These are phyloP conservation scores for Komagataella ulmi DNA, from an alignment of 805 yeast species.

Conservation along the genomic window DNA sequence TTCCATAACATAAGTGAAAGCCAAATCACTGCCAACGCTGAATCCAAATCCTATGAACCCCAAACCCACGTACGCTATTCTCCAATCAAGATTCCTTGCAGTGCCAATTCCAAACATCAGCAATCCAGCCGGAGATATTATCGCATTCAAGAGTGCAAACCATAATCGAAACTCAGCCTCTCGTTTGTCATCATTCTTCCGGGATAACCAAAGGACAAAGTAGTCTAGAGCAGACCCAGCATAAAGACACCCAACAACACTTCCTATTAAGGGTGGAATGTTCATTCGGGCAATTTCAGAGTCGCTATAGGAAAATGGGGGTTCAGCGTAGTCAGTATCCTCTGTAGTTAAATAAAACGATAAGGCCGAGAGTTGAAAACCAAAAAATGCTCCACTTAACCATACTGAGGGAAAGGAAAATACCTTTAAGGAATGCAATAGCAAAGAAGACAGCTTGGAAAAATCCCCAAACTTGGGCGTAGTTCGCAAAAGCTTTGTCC, in stretches of 20 bases:
- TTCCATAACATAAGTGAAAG: conserved; percentile 55
- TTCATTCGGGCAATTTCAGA: conserved; percentile 66
- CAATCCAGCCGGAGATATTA: conserved; percentile 47
- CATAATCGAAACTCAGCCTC: conserved; percentile 55
- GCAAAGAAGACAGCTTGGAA: conserved; percentile 23
- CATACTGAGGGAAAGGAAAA: conserved; percentile 44
- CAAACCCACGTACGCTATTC: conserved; percentile 42
- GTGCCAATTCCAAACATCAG: conserved; percentile 58
- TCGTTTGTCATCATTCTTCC: conserved; percentile 40
- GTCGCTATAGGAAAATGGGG: conserved; percentile 53
- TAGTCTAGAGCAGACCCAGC: conserved; percentile 54
- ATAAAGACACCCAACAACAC: conserved; percentile 49
- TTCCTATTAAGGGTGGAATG: conserved; percentile 56
- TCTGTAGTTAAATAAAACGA: conserved; percentile 65
- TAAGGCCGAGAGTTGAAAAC: conserved; percentile 61
- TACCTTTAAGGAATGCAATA: conserved; percentile 16
- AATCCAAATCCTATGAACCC: conserved; percentile 56
- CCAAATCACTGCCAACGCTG: conserved; percentile 57
- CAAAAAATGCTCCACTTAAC: conserved; percentile 61
- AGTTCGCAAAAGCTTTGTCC: conserved; percentile 27
- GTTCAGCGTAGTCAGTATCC: conserved; percentile 45
- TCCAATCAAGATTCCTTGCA: conserved; percentile 34
- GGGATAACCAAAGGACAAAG: conserved; percentile 54
- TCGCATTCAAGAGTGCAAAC: conserved; percentile 41
- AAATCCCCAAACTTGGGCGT: conserved; percentile 56